phyloP scores from a whole-genome alignment of 352 stramenopile genomes.

The Globisporangium cederbergense region DNA sequence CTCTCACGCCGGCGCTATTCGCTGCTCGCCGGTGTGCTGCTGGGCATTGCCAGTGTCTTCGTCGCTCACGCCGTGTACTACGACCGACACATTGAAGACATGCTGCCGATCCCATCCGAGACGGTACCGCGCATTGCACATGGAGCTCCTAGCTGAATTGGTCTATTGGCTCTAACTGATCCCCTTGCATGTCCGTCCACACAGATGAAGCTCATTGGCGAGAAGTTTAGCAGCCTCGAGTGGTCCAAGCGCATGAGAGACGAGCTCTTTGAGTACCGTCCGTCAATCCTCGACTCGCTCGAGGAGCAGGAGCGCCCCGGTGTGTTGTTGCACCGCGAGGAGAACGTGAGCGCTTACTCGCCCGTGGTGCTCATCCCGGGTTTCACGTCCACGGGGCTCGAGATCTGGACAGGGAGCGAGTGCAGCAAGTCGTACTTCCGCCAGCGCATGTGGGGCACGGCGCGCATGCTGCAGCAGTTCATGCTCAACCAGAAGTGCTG shows the following conservation, averaged over 20 bases:
- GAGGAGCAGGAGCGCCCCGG: slow-evolving; percentile 44
- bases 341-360: slow-evolving; percentile 56
- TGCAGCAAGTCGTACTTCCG: slow-evolving; percentile 89
- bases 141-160: neutral
- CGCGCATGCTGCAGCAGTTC: slow-evolving; percentile 86
- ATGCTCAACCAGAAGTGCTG: slow-evolving; percentile 91
- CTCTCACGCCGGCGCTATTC: slow-evolving; percentile 66
- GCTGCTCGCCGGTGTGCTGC: slow-evolving; percentile 50
- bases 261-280: slow-evolving; percentile 67
- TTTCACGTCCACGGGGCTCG: slow-evolving; percentile 92
- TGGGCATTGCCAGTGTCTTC: slow-evolving; percentile 54
- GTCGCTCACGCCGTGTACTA: slow-evolving; percentile 44
- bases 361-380: slow-evolving; percentile 91
- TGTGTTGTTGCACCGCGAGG: slow-evolving; percentile 35
- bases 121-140: slow-evolving; percentile 17
- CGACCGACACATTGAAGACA: slow-evolving; percentile 38
- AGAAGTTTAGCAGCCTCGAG: slow-evolving; percentile 63
- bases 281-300: slow-evolving; percentile 26
- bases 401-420: slow-evolving; percentile 91
- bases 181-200: neutral
- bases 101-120: slow-evolving; percentile 36
- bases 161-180: neutral
- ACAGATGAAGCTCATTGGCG: slow-evolving; percentile 42
- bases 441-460: slow-evolving; percentile 91
- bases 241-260: slow-evolving; percentile 68